These are phyloP conservation scores for Rhytidiadelphus loreus DNA, from an alignment of 225 moss, liverwort and hornwort species.

Conservation along the genomic window DNA sequence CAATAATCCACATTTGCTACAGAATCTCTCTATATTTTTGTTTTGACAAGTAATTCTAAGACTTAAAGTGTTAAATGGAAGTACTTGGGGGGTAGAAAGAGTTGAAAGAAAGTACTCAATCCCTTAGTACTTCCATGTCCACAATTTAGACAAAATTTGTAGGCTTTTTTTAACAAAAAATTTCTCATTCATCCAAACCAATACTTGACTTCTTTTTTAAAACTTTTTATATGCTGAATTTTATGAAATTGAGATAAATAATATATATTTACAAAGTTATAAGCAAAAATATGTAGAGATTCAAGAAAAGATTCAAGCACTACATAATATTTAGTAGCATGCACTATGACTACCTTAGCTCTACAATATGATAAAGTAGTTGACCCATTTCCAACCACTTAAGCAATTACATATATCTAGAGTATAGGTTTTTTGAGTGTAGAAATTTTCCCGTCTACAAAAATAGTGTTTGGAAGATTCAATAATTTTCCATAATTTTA, in stretches of 20 bases:
- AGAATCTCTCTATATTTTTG: neutral
- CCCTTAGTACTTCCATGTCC: fast-evolving
- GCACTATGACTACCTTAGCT: too few relatives aligned
- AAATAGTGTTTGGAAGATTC: too few relatives aligned
- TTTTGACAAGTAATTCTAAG: neutral
- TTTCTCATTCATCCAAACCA: neutral
- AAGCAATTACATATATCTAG: too few relatives aligned
- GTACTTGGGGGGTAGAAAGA: neutral
- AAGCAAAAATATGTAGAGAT: neutral
- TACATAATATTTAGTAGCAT: too few relatives aligned
- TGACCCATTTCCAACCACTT: too few relatives aligned
- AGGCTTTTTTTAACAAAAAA: too few relatives aligned
- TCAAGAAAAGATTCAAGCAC: neutral
- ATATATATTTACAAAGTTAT: too few relatives aligned
- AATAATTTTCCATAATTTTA: too few relatives aligned
- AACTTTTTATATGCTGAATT: neutral
- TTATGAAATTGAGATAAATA: neutral
- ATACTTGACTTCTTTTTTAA: too few relatives aligned
- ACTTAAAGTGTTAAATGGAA: neutral
- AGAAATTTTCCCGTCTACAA: too few relatives aligned
- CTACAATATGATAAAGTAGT: too few relatives aligned
- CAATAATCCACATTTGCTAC: neutral
- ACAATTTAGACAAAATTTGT: neutral
- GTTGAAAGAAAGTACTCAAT: neutral
- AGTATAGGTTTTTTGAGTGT: too few relatives aligned